These are phyloP conservation scores for Verruconis gallopava DNA, from an alignment of 2,329 filamentous ascomycete species.

Conservation along the genomic window DNA sequence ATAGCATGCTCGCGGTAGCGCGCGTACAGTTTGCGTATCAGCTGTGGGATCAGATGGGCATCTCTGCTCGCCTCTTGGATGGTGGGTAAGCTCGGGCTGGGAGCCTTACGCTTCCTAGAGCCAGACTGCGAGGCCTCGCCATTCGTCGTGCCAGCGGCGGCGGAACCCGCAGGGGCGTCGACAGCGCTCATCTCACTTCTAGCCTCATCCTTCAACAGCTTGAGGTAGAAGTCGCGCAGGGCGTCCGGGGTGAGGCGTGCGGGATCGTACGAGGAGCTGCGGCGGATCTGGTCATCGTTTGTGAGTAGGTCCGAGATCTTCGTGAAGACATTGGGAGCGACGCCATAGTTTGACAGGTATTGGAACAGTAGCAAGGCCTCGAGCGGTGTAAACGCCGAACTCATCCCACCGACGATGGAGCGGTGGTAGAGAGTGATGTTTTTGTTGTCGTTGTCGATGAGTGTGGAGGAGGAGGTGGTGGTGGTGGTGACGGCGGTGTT, in stretches of 20 bases:
- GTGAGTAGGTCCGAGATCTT: conserved; percentile 63
- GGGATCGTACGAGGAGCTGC: conserved; percentile 58
- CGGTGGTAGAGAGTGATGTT: conserved; percentile 18
- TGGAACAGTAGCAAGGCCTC: conserved; percentile 80
- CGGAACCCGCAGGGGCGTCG: background rate
- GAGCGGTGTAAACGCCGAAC: conserved; percentile 63
- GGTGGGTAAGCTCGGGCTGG: conserved; percentile 49
- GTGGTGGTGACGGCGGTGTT: no score
- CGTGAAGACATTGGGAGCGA: conserved; percentile 52
- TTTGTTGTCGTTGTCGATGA: no score
- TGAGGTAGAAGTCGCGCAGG: conserved; percentile 65
- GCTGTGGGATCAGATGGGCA: conserved; percentile 51
- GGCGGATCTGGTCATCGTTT: conserved; percentile 58
- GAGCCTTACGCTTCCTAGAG: conserved; percentile 60
- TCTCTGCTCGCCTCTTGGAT: conserved; percentile 55
- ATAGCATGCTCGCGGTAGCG: conserved; percentile 59
- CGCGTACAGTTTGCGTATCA: conserved; percentile 63
- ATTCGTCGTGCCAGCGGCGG: conserved; percentile 16
- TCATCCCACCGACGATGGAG: conserved; percentile 35
- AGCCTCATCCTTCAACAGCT: conserved; percentile 62
- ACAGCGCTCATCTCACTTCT: conserved; percentile 31
- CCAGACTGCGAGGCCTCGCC: conserved; percentile 33
- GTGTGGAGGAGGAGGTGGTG: no score
- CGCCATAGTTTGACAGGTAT: conserved; percentile 56
- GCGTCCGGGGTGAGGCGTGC: conserved; percentile 63